Evolutionary conservation across 2,329 filamentous ascomycete species (phyloP).

Genomic region (Pyrenophora teres): DNA sequence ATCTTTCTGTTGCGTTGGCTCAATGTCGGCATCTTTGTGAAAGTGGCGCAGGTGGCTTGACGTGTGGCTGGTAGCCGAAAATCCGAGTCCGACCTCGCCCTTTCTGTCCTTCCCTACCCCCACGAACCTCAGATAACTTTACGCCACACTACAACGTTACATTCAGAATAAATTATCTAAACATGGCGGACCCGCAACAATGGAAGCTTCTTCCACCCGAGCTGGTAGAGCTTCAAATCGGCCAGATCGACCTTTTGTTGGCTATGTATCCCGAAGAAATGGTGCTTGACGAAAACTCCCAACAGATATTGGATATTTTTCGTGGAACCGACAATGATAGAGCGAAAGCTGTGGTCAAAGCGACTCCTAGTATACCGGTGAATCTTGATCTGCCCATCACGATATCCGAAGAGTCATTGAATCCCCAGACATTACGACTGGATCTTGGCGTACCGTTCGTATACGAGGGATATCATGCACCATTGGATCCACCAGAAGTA

Average conservation of each 20-base stretch:
- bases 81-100: constrained; percentile 8
- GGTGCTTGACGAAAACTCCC: constrained; percentile 13
- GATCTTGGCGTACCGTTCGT: constrained; percentile 29
- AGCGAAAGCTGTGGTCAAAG: not conserved
- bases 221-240: constrained; percentile 35
- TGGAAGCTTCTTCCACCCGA: constrained; percentile 29
- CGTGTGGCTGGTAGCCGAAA: constrained; percentile 13
- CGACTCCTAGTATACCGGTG: constrained; percentile 17
- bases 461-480: constrained; percentile 6
- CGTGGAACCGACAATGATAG: constrained; percentile 5
- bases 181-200: not conserved
- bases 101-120: not conserved
- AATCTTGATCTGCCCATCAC: constrained; percentile 17
- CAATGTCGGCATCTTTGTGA: not conserved
- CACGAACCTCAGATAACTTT: not conserved
- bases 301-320: constrained; percentile 16
- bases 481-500: constrained; percentile 24
- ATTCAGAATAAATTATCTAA: not conserved
- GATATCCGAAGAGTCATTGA: not conserved
- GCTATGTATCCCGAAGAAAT: constrained; percentile 38
- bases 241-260: constrained; percentile 34
- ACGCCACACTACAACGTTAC: not conserved
- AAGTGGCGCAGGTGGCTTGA: not conserved
- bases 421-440: constrained; percentile 13
- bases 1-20: too few relatives aligned